phyloP scores from a whole-genome alignment of 106 monocot genomes.

The Dendrobium huoshanense region DNA sequence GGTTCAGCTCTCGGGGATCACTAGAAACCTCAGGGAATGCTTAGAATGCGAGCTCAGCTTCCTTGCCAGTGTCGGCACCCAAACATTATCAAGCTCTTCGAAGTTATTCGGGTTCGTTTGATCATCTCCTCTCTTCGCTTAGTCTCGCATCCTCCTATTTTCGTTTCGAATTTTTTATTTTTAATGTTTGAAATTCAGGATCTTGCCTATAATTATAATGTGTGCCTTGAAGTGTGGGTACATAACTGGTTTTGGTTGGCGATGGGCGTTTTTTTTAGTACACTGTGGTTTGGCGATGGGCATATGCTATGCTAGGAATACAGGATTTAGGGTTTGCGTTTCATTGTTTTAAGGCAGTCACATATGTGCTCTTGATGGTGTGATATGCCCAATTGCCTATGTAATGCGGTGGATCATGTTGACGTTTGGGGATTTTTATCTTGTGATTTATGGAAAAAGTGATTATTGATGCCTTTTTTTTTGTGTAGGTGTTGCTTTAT shows the following conservation, averaged over 20 bases:
- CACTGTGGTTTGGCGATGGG: neutral
- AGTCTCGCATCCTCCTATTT: neutral
- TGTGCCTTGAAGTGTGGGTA: neutral
- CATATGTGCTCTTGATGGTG: neutral
- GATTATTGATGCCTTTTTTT: too few species aligned
- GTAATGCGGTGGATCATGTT: too few species aligned
- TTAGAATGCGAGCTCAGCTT: constrained; percentile 55
- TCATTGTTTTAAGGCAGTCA: neutral
- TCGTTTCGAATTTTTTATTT: neutral
- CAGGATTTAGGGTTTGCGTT: neutral
- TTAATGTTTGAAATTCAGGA: neutral
- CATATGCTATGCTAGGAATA: neutral
- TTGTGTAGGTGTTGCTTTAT: too few species aligned
- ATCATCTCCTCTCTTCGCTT: neutral
- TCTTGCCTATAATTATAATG: neutral
- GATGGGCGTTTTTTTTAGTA: too few species aligned
- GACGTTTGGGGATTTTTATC: too few species aligned
- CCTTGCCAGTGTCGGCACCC: constrained; percentile 46
- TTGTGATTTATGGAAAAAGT: too few species aligned
- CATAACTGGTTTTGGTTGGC: neutral
- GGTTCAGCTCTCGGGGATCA: constrained; percentile 36
- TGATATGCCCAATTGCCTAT: too few species aligned
- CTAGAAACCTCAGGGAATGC: constrained; percentile 24
- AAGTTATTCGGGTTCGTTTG: constrained; percentile 27
- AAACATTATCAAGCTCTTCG: constrained; percentile 58